phyloP scores from a whole-genome alignment of 805 yeast genomes.

The Yarrowia sp. region DNA sequence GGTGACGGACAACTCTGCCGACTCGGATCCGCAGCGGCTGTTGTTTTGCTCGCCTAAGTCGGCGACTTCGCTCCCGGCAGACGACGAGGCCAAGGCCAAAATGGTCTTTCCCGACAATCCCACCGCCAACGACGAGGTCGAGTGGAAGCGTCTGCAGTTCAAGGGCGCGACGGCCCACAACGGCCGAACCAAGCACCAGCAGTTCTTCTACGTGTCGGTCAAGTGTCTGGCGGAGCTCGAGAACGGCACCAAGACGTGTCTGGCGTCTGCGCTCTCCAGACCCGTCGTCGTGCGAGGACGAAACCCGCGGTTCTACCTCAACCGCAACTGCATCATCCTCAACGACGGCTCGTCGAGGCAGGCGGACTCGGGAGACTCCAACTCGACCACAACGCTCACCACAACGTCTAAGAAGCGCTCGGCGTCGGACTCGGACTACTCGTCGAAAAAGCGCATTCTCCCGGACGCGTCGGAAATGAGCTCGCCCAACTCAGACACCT shows the following conservation, averaged over 20 bases:
- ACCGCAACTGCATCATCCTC: conserved; percentile 50
- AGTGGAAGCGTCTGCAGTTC: conserved; percentile 38
- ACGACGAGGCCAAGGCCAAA: conserved; percentile 28
- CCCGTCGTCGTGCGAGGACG: conserved; percentile 61
- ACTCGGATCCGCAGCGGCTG: conserved; percentile 30
- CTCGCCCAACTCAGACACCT: conserved; percentile 1
- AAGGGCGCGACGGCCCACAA: conserved; percentile 39
- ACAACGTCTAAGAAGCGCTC: conserved; percentile 8
- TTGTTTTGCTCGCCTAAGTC: conserved; percentile 33
- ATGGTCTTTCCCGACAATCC: conserved; percentile 33
- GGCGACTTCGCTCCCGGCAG: conserved; percentile 25
- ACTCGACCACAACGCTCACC: background rate
- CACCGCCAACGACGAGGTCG: conserved; percentile 36
- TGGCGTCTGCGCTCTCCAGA: conserved; percentile 36
- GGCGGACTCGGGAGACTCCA: background rate
- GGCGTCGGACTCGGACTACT: conserved; percentile 9
- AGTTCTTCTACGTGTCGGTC: conserved; percentile 32
- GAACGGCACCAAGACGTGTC: conserved; percentile 32
- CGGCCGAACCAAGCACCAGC: conserved; percentile 35
- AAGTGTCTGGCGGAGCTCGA: conserved; percentile 35
- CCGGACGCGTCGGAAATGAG: background rate
- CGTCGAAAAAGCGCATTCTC: conserved; percentile 4
- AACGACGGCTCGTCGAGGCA: conserved; percentile 22
- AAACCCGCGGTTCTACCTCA: conserved; percentile 59
- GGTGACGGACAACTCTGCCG: conserved; percentile 31